These are phyloP conservation scores for Melaleuca alternifolia DNA, from an alignment of 345 rosid genomes.

Conservation along the genomic window DNA sequence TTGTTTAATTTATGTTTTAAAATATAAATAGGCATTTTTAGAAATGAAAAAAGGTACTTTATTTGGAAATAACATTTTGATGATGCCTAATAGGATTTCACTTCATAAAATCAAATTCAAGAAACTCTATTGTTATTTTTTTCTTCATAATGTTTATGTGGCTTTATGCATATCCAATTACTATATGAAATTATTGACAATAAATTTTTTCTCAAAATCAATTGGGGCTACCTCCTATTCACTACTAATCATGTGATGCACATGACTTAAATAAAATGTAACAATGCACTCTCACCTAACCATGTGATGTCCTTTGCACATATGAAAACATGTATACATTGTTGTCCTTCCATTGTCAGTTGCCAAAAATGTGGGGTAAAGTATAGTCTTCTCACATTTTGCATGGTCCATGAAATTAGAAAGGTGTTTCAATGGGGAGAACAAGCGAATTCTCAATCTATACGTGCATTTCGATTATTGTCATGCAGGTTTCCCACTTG, in stretches of 20 bases:
- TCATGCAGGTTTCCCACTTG: neutral
- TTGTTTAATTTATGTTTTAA: neutral
- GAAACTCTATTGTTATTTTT: neutral
- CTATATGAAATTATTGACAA: neutral
- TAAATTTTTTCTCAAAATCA: neutral
- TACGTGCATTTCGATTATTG: neutral
- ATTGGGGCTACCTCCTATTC: neutral
- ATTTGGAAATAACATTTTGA: neutral
- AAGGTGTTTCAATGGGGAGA: neutral
- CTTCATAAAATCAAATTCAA: neutral
- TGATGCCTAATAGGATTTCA: neutral
- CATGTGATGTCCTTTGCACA: neutral
- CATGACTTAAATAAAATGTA: neutral
- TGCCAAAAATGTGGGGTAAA: neutral
- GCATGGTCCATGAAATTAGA: neutral
- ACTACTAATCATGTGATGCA: neutral
- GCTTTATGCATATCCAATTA: neutral
- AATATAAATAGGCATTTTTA: neutral
- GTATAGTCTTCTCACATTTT: neutral
- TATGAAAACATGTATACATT: neutral
- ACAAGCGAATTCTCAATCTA: neutral
- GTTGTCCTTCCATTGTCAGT: neutral
- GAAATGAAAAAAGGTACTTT: neutral
- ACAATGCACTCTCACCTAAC: neutral
- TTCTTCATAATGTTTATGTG: neutral